phyloP scores from a whole-genome alignment of 495 filamentous ascomycete species.

The Talaromyces thailandensis region DNA sequence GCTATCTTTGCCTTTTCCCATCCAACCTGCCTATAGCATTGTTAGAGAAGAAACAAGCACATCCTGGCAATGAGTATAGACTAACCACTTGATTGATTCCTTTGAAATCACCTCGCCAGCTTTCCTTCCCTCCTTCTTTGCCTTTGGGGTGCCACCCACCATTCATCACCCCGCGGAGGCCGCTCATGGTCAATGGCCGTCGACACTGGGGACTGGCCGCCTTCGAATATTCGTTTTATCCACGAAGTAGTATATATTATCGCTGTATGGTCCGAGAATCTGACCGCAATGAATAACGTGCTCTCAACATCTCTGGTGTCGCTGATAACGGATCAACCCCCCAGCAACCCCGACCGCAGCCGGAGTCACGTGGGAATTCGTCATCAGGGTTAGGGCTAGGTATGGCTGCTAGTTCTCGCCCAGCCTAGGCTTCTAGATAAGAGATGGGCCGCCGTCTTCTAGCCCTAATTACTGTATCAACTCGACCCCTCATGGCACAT shows the following conservation, averaged over 20 bases:
- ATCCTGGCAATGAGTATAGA: neutral
- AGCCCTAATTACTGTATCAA: too few species aligned
- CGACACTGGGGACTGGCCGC: neutral
- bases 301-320: neutral
- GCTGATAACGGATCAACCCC: neutral
- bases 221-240: neutral
- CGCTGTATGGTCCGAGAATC: neutral
- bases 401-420: too few species aligned
- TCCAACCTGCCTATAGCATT: constrained; percentile 35
- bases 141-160: constrained; percentile 52
- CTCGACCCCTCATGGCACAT: too few species aligned
- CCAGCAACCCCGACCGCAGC: neutral
- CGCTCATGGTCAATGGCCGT: constrained; percentile 29
- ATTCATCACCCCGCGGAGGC: constrained; percentile 41
- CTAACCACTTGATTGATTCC: constrained; percentile 51
- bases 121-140: constrained; percentile 45
- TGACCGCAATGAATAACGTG: neutral
- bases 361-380: neutral
- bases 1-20: constrained; percentile 44
- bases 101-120: constrained; percentile 51
- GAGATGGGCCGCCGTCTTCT: too few species aligned
- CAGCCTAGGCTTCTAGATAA: too few species aligned
- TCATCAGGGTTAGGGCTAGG: neutral
- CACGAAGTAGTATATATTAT: neutral
- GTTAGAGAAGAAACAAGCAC: constrained; percentile 7